Evolutionary conservation across 805 yeast species (phyloP).

Genomic region (Myxozyma geophila): DNA sequence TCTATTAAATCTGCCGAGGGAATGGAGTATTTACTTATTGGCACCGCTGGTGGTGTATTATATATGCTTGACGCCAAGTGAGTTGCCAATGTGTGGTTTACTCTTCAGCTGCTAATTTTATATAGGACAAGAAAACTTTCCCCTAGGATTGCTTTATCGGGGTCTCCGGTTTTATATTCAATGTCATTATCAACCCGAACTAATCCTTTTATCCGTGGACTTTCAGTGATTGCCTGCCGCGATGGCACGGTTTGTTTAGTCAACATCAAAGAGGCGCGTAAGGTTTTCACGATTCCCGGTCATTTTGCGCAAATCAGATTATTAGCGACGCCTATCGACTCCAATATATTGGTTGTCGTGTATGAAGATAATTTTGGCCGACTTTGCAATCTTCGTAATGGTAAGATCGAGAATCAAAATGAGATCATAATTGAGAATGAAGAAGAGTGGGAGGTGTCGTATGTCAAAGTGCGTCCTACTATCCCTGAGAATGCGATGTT

Average conservation of each 20-base stretch:
- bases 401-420: conserved; percentile 32
- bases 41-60: conserved; percentile 25
- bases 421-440: conserved; percentile 26
- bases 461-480: conserved; percentile 29
- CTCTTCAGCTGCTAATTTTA: neutral
- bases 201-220: conserved; percentile 15
- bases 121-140: conserved; percentile 22
- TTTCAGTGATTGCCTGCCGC: conserved; percentile 27
- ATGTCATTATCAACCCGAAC: conserved; percentile 9
- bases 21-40: conserved; percentile 24
- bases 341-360: conserved; percentile 26
- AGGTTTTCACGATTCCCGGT: conserved; percentile 35
- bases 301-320: conserved; percentile 24
- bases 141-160: conserved; percentile 27
- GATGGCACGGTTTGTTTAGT: conserved; percentile 35
- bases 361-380: conserved; percentile 31
- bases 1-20: conserved; percentile 6
- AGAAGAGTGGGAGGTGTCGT: conserved; percentile 34
- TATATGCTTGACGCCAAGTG: conserved; percentile 23
- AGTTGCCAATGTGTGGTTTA: neutral
- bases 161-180: conserved; percentile 31
- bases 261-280: conserved; percentile 11
- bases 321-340: conserved; percentile 29
- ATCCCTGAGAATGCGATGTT: conserved; percentile 29
- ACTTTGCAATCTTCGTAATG: conserved; percentile 25